A percentile compares a stretch with the other conserved stretches of the same genome.
Evolutionary conservation across 805 yeast genomes (phyloP).

Genomic region (Starmera dryadoides): DNA sequence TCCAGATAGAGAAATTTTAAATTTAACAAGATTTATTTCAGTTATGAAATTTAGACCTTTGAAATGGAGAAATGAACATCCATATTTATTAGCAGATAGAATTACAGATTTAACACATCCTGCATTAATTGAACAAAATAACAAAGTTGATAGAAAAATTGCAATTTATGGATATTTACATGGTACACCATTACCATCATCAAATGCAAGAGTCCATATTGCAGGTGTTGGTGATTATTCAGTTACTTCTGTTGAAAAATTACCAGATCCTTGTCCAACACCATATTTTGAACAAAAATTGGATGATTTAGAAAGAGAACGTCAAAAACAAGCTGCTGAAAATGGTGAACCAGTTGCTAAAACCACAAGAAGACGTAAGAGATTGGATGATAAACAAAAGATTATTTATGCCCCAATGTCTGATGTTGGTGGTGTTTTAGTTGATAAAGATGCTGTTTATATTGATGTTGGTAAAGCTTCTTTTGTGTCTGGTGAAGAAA

Average conservation of each 20-base stretch:
- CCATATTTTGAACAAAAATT: slow-evolving; percentile 84
- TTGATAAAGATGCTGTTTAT: slow-evolving; percentile 96
- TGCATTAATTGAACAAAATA: slow-evolving; percentile 63
- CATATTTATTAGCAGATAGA: slow-evolving; percentile 86
- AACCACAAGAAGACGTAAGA: slow-evolving; percentile 75
- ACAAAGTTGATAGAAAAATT: slow-evolving; percentile 80
- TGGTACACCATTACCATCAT: slow-evolving; percentile 75
- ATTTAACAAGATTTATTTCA: slow-evolving; percentile 84
- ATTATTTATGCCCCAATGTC: slow-evolving; percentile 98
- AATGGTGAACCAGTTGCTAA: slow-evolving; percentile 48
- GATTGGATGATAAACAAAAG: slow-evolving; percentile 91
- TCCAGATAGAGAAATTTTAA: slow-evolving; percentile 93
- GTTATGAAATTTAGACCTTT: slow-evolving; percentile 99
- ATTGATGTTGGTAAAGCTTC: slow-evolving; percentile 52
- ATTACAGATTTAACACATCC: slow-evolving; percentile 95
- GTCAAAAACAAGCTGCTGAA: slow-evolving; percentile 55
- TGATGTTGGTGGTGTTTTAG: slow-evolving; percentile 96
- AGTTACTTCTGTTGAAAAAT: slow-evolving; percentile 69
- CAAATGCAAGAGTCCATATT: slow-evolving; percentile 75
- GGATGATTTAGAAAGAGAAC: slow-evolving; percentile 75
- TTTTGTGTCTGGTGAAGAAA: slow-evolving; percentile 57
- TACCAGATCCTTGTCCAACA: slow-evolving; percentile 99
- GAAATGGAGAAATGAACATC: slow-evolving; percentile 99
- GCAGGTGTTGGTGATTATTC: slow-evolving; percentile 94
- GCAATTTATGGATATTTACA: slow-evolving; percentile 93